Base-by-base conservation (phyloP, 2,329 filamentous ascomycete genomes). In the Penicillium polonicum region DNA sequence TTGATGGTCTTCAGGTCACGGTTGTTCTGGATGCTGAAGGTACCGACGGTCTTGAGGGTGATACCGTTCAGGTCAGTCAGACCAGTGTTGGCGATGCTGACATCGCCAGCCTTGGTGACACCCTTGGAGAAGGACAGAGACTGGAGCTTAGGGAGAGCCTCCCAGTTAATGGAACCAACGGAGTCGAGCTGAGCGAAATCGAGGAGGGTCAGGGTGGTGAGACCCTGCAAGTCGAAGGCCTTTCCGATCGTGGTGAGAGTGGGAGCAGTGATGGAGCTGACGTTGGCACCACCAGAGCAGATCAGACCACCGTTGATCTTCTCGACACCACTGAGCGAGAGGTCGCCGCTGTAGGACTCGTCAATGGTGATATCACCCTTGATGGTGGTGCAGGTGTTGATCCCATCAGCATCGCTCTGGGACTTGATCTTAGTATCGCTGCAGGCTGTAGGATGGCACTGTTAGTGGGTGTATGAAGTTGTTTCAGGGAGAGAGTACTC, bases 11-110 rank as follows among this genome's bases (percentile, higher is more conserved):
- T 85, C 68, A 99, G 83, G 72, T 88, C 88, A 61, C 80, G 80
- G 86, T 97, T 97, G 87, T 96, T 96, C 84, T 90, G 88, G 78
- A 99, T 88, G 75, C 90, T 82, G 74, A 99, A 85, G 65, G 80
- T 82, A 57, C 85, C 83, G 54, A 91, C 87, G n/a, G 83, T 82
- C 63, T 85, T 77, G 63, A 97, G 82, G 74, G 91, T 89, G 74
- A 99, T 89, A 71, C 91, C 92, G 65, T 88, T 82, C 59, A 99
- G 84, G 65, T 83, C 86, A 74, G 80, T 83, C 67, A 99, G 85
- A 76, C 88, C 86, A 50, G 94, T 99, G 81, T 99, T 94, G 77
- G 86, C 84, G 74, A 99, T 92, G 66, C 80, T 78, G 67, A 99
- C 84, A 62, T 79, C 83, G 63, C 78, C 79, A 59, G 90, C 90